Evolutionary conservation across 306 rosid species (phyloP).

Genomic region (Quercus dentata): DNA sequence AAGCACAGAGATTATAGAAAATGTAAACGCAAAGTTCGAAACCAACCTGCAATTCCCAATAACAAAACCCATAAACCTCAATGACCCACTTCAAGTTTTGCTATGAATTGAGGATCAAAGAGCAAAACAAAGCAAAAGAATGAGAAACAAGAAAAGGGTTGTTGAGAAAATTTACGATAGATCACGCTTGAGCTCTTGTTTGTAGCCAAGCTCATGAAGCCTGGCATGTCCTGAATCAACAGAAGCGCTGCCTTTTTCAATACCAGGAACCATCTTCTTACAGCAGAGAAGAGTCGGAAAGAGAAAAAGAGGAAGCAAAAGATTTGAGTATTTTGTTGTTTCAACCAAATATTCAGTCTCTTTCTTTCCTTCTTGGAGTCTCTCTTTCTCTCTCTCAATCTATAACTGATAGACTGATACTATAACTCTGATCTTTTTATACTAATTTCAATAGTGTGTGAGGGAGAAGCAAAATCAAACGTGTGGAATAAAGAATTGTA

Average conservation of each 20-base stretch:
- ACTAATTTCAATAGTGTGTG: too few relatives aligned
- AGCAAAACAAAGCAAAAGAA: neutral
- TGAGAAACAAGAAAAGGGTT: neutral
- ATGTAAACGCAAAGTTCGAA: conserved; percentile 88
- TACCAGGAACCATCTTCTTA: conserved; percentile 14
- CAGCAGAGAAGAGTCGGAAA: neutral
- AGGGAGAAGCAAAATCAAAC: neutral
- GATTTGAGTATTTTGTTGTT: neutral
- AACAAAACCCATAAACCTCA: neutral
- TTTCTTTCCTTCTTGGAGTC: neutral
- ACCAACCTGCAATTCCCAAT: conserved; percentile 51
- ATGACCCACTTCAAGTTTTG: neutral
- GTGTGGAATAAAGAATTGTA: neutral
- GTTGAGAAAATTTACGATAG: conserved; percentile 58
- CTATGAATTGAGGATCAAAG: neutral
- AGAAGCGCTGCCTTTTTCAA: conserved; percentile 27
- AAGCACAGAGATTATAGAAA: conserved; percentile 87
- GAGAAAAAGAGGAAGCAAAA: neutral
- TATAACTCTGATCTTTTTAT: too few relatives aligned
- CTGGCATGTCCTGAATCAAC: conserved; percentile 85
- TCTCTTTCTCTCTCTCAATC: neutral
- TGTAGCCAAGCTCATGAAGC: conserved; percentile 90
- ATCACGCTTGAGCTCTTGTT: conserved; percentile 97
- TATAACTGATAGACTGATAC: too few relatives aligned
- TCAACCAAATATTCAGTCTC: conserved; percentile 3